phyloP scores from a whole-genome alignment of 2,329 filamentous ascomycete genomes.

The Verticillium klebahnii region DNA sequence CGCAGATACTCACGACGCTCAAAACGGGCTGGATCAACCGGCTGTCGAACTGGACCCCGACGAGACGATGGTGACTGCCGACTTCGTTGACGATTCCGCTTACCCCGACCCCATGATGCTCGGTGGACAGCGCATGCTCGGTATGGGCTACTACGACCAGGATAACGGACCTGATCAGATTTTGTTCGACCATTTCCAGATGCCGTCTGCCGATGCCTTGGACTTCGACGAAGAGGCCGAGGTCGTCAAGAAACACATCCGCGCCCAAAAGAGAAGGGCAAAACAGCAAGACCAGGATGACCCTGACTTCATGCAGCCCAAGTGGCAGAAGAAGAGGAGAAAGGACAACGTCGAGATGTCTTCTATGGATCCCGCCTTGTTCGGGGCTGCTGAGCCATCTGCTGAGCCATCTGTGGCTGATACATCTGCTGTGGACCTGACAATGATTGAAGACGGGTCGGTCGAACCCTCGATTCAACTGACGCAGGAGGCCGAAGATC shows the following conservation, averaged over 20 bases:
- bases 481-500: conserved; percentile 2
- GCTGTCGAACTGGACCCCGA: conserved; percentile 19
- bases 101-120: conserved; percentile 47
- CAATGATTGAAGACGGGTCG: conserved; percentile 13
- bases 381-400: conserved; percentile 18
- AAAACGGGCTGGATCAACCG: conserved; percentile 19
- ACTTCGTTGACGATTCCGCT: conserved; percentile 22
- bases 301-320: conserved; percentile 46
- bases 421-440: conserved; percentile 10
- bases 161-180: conserved; percentile 54
- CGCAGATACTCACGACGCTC: conserved; percentile 5
- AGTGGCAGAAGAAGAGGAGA: conserved; percentile 34
- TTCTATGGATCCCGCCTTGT: conserved; percentile 49
- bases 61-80: neutral
- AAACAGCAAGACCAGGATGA: conserved; percentile 48
- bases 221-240: conserved; percentile 43
- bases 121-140: conserved; percentile 45
- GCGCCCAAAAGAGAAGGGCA: conserved; percentile 48
- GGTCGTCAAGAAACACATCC: conserved; percentile 49
- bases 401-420: neutral
- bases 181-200: conserved; percentile 55
- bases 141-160: conserved; percentile 58
- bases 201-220: conserved; percentile 41
- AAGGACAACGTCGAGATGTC: conserved; percentile 18
- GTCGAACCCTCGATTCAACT: conserved; percentile 9